Conservation (phyloP, 108 stramenopile genomes). For the Conticribra weissflogii region DNA sequence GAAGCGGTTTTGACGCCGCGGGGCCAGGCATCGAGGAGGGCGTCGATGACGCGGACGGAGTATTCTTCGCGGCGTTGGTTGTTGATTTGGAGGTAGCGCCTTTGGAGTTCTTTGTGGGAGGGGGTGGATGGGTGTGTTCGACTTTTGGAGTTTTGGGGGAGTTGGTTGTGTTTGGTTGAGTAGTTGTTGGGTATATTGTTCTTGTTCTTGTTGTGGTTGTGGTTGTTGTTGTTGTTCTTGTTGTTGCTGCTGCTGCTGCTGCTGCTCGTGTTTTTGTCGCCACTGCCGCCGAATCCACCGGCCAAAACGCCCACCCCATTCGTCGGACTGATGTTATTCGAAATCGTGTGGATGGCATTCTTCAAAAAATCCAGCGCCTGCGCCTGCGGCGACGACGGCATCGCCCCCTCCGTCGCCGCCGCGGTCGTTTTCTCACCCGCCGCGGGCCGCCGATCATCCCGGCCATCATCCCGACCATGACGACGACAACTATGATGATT, state of each 20-base stretch:
- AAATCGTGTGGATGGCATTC: background rate
- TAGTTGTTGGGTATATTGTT: conserved; percentile 1
- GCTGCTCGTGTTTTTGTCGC: background rate
- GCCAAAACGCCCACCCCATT: background rate
- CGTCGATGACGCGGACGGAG: conserved; percentile 79
- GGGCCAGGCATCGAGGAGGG: conserved; percentile 84
- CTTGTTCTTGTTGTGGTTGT: background rate
- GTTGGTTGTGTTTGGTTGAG: background rate
- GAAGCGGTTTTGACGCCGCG: conserved; percentile 69
- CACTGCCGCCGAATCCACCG: conserved; percentile 1
- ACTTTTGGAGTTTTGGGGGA: background rate
- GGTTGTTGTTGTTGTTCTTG: background rate
- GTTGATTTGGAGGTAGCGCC: conserved; percentile 52
- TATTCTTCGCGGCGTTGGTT: conserved; percentile 66
- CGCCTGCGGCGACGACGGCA: background rate
- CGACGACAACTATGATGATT: too few relatives aligned
- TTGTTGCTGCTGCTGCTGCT: conserved; percentile 11
- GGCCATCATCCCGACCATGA: background rate
- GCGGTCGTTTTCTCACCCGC: too few relatives aligned
- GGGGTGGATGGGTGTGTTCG: conserved; percentile 1
- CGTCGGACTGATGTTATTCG: background rate
- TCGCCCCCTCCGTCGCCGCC: too few relatives aligned
- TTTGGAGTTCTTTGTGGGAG: conserved; percentile 38
- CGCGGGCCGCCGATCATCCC: background rate
- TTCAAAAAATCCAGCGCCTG: background rate